These are phyloP conservation scores for Huntiella savannae DNA, from an alignment of 2,329 filamentous ascomycete genomes.

Conservation along the genomic window DNA sequence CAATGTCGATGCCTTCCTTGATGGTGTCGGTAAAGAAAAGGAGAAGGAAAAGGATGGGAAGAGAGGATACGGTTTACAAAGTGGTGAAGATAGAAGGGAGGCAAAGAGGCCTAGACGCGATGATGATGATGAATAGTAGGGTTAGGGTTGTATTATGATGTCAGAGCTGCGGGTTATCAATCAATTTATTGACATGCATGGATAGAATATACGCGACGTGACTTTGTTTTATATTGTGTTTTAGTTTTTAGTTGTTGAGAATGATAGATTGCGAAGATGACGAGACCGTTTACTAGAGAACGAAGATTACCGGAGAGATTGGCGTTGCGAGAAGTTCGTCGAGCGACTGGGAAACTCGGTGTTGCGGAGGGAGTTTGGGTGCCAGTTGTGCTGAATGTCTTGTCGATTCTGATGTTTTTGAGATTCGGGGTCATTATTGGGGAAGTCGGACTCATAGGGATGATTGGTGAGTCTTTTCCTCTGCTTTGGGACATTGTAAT, in stretches of 20 bases:
- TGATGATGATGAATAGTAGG: constrained; percentile 39
- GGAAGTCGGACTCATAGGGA: constrained; percentile 60
- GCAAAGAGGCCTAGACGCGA: constrained; percentile 64
- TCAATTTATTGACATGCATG: neutral
- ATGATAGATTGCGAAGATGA: neutral
- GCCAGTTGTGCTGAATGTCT: constrained; percentile 71
- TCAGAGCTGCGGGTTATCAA: too few species aligned
- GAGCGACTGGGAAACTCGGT: constrained; percentile 41
- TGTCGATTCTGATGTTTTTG: constrained; percentile 84
- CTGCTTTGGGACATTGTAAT: neutral
- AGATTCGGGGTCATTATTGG: constrained; percentile 73
- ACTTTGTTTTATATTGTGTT: neutral
- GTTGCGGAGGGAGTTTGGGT: constrained; percentile 68
- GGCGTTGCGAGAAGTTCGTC: neutral
- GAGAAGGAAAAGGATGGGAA: constrained; percentile 52
- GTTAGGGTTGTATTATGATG: neutral
- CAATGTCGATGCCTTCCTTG: constrained; percentile 83
- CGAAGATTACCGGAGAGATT: neutral
- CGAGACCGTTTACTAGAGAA: neutral
- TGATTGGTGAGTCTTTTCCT: constrained; percentile 41
- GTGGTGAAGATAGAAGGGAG: constrained; percentile 31
- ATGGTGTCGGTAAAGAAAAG: constrained; percentile 31
- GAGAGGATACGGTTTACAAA: constrained; percentile 60
- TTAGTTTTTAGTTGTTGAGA: neutral
- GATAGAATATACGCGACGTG: neutral